Base-by-base conservation (phyloP, 768 basidiomycete genomes). In the Xerocomellus amylosporus region DNA sequence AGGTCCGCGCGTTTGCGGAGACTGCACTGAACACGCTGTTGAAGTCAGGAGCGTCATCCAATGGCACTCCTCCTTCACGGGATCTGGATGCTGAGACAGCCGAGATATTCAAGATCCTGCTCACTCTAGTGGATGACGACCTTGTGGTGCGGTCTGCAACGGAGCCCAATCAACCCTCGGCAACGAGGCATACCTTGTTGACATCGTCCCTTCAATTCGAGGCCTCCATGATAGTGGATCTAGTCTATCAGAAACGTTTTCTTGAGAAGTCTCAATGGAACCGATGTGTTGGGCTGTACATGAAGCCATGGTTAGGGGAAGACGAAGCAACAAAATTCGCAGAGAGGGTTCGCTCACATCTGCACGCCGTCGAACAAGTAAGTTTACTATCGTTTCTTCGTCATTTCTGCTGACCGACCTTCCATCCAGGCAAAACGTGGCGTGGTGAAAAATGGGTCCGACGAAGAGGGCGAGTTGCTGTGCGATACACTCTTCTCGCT, bases 401-500 rank as follows among this genome's bases (percentile, higher is more conserved):
- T 30, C 22, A 38, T 48, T 49, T 30, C 30, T 45, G 39, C 49
- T 60, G 38, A 70, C 50, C 10, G 24, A 56, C 38, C 24, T 37
- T 30, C 34, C 28, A 51, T n/a, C 38, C 50, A 88, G 85, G 82
- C 82, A 14, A 90, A 88, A 66, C 72, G 81, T 64, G 77, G 81
- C 17, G 69, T 71, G 44, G 68, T 67, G 28, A 52, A 69, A 19
- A 66, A 71, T 58, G 77, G 73, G 30, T 71, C 75, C 37, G 75
- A 80, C 31, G 85, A 84, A 53, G 92, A 91, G 72, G 93, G 87
- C 55, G 91, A 94, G 68, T 72, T 95, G 42, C 77, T 97, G 43
- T 94, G 93, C 67, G 87, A 98, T 69, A 94, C 94, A 1, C 81
- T 93, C 40, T 98, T 98, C 76, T 97, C 94, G 24, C 80, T 98